Evolutionary conservation across 208 protist species (phyloP).

Genomic region (Trichomonas vaginalis): DNA sequence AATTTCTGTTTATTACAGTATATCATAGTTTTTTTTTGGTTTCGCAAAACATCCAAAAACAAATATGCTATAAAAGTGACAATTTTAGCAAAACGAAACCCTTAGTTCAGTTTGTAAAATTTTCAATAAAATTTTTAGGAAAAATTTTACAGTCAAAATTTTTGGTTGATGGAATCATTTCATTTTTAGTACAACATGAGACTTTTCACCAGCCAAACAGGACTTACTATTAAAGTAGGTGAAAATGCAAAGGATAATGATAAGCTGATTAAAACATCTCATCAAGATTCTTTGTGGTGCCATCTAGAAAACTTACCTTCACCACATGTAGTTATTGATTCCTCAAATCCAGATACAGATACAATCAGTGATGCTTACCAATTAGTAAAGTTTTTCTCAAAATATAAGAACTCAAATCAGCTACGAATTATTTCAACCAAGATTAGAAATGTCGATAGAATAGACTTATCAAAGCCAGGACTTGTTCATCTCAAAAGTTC

Average conservation of each 20-base stretch:
- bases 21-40: no score
- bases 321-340: background rate
- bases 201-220: background rate
- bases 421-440: background rate
- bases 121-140: no score
- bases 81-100: no score
- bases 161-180: no score
- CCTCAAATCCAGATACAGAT: background rate
- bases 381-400: background rate
- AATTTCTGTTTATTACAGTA: no score
- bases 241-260: background rate
- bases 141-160: no score
- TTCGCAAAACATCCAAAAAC: no score
- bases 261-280: background rate
- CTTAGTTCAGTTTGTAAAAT: no score
- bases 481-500: background rate
- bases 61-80: no score
- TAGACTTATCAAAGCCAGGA: background rate
- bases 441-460: background rate
- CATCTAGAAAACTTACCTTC: background rate
- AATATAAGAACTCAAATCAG: background rate
- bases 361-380: background rate
- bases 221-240: background rate
- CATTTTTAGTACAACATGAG: background rate
- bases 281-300: slow-evolving; percentile 4